Percentiles rank a stretch among this genome's conserved stretches.
These are phyloP conservation scores for Meyerozyma athensensis DNA, from an alignment of 1,139 yeast genomes.

Conservation along the genomic window DNA sequence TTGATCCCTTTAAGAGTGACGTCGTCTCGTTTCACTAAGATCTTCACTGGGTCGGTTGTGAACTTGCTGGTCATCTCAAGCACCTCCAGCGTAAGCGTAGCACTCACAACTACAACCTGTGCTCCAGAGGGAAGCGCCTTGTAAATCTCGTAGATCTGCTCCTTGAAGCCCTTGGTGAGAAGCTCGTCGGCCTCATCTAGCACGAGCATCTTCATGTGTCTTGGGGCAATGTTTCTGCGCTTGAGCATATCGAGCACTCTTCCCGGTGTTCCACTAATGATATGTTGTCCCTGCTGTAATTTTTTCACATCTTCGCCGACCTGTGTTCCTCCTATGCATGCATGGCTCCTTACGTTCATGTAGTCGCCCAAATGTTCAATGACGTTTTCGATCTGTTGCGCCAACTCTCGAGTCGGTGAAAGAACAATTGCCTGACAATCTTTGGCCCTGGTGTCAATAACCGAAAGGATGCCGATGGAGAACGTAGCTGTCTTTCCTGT, in stretches of 20 bases:
- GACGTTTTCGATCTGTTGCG: slow-evolving; percentile 83
- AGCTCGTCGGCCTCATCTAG: slow-evolving; percentile 95
- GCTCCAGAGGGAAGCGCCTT: slow-evolving; percentile 71
- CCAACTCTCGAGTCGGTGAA: slow-evolving; percentile 96
- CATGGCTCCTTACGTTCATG: slow-evolving; percentile 79
- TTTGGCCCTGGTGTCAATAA: slow-evolving; percentile 59
- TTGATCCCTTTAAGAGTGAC: slow-evolving; percentile 85
- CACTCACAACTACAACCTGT: slow-evolving; percentile 93
- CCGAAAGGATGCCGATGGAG: slow-evolving; percentile 85
- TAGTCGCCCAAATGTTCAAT: slow-evolving; percentile 81
- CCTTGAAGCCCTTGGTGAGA: slow-evolving; percentile 85
- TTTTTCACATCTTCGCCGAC: slow-evolving; percentile 77
- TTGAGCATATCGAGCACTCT: slow-evolving; percentile 85
- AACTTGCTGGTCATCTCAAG: slow-evolving; percentile 81
- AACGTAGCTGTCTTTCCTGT: slow-evolving; percentile 98
- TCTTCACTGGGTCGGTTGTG: slow-evolving; percentile 86
- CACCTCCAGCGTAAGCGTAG: slow-evolving; percentile 84
- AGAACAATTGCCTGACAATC: slow-evolving; percentile 80
- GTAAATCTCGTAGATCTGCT: slow-evolving; percentile 87
- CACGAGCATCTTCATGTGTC: slow-evolving; percentile 75
- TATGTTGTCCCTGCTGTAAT: slow-evolving; percentile 74
- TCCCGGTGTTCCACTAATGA: slow-evolving; percentile 98
- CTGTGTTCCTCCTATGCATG: slow-evolving; percentile 90
- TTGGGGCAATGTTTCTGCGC: slow-evolving; percentile 61
- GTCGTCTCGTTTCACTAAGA: slow-evolving; percentile 86